Evolutionary conservation across 23 red algal genomes (phyloP).

Genomic region (Gracilariopsis chorda): DNA sequence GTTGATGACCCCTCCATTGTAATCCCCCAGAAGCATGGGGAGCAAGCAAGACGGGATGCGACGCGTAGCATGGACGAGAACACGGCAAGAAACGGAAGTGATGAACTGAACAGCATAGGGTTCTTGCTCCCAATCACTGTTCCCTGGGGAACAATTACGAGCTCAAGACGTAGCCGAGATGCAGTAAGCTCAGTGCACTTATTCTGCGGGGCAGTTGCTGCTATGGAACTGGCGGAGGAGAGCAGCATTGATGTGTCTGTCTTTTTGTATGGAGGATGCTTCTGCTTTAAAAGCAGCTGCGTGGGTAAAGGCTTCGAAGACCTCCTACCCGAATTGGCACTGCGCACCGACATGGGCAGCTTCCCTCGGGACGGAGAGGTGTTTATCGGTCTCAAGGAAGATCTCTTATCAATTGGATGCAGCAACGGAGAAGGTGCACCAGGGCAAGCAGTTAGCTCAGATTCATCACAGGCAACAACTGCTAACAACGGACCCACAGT

Average conservation of each 20-base stretch:
- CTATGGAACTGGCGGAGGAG: neutral
- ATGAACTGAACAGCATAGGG: neutral
- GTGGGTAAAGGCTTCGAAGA: neutral
- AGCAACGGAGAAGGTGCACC: neutral
- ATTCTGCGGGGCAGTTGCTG: neutral
- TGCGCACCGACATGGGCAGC: too few species aligned
- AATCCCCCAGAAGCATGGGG: neutral
- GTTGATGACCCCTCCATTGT: neutral
- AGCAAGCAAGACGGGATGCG: neutral
- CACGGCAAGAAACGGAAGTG: neutral
- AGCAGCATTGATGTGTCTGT: neutral
- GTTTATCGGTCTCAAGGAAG: too few species aligned
- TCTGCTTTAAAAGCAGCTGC: neutral
- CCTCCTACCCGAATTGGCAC: too few species aligned
- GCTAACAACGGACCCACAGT: neutral
- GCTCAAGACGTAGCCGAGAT: neutral
- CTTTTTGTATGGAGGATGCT: constrained; percentile 1
- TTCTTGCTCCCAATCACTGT: neutral
- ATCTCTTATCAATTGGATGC: too few species aligned
- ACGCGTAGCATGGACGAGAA: neutral
- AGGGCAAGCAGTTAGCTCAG: too few species aligned
- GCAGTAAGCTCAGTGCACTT: neutral
- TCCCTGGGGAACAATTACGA: neutral
- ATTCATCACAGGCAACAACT: too few species aligned
- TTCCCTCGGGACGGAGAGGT: too few species aligned